Evolutionary conservation across 768 basidiomycete species (phyloP).

Genomic region (Leccinum obscurum): DNA sequence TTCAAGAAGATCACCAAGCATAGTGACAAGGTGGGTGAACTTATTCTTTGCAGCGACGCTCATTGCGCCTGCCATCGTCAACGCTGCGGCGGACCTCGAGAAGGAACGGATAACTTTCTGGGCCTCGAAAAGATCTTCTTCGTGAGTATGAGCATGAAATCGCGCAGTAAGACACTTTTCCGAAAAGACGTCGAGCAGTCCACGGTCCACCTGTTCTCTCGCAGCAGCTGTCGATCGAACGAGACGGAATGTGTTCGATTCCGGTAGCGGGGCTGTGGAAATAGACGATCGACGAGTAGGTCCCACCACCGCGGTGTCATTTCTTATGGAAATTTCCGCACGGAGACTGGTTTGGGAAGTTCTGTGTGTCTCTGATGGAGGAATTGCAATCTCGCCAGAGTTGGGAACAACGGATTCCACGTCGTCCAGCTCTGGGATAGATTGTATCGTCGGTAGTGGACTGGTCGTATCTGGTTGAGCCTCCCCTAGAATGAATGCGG

Average conservation of each 20-base stretch:
- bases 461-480: no score
- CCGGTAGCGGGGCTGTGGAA: conserved; percentile 46
- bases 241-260: conserved; percentile 58
- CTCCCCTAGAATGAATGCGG: no score
- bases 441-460: no score
- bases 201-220: conserved; percentile 72
- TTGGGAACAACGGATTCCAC: no score
- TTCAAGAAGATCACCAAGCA: conserved; percentile 91
- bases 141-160: conserved; percentile 59
- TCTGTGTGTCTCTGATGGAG: no score
- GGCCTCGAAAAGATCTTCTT: conserved; percentile 62
- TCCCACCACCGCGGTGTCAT: conserved; percentile 2
- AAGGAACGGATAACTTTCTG: conserved; percentile 47
- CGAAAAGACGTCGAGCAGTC: conserved; percentile 79
- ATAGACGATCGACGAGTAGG: conserved; percentile 62
- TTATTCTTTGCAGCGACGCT: conserved; percentile 52
- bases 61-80: conserved; percentile 62
- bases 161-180: conserved; percentile 69
- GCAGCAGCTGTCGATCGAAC: conserved; percentile 65
- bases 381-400: no score
- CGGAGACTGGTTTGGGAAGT: no score
- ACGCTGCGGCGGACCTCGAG: conserved; percentile 55
- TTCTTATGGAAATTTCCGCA: no score
- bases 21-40: conserved; percentile 74
- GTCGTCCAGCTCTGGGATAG: no score